Conservation (phyloP, 768 basidiomycete species). For the Clitopilus passeckerianus region DNA sequence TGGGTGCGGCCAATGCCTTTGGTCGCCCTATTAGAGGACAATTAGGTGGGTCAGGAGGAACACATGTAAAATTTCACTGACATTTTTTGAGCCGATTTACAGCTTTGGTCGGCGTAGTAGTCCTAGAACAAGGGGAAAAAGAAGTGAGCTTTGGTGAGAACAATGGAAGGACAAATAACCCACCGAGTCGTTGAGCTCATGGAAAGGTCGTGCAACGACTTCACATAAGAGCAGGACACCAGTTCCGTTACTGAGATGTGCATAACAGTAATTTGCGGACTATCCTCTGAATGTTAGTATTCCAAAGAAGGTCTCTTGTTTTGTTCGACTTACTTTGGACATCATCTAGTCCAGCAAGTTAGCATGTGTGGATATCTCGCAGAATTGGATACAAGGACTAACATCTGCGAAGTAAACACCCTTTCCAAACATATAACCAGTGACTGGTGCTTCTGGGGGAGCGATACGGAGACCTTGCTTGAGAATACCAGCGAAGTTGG, state of each 20-base stretch:
- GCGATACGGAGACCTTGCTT: constrained; percentile 62
- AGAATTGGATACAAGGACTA: constrained; percentile 9
- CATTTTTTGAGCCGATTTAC: constrained; percentile 34
- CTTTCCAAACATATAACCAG: constrained; percentile 65
- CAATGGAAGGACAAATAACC: not conserved
- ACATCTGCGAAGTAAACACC: constrained; percentile 65
- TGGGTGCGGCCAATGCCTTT: constrained; percentile 50
- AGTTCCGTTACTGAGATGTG: constrained; percentile 40
- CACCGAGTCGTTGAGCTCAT: constrained; percentile 38
- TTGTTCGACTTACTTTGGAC: constrained; percentile 42
- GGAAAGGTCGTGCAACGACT: constrained; percentile 51
- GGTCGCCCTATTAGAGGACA: constrained; percentile 34
- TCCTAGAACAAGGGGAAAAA: constrained; percentile 16
- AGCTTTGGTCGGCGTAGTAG: constrained; percentile 45
- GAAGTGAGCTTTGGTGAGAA: not conserved
- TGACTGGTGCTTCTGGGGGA: constrained; percentile 57
- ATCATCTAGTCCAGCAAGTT: constrained; percentile 39
- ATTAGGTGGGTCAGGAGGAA: not conserved
- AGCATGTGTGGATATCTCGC: not conserved
- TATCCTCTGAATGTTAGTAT: constrained; percentile 10
- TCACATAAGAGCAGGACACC: constrained; percentile 61
- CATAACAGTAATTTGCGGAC: constrained; percentile 55
- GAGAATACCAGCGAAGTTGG: constrained; percentile 62
- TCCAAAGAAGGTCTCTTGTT: not conserved
- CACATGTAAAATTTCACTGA: constrained; percentile 16